Percentiles rank a stretch among this genome's conserved stretches.
Evolutionary conservation across 2,329 filamentous ascomycete species (phyloP).

Genomic region (Clonostachys sp.): DNA sequence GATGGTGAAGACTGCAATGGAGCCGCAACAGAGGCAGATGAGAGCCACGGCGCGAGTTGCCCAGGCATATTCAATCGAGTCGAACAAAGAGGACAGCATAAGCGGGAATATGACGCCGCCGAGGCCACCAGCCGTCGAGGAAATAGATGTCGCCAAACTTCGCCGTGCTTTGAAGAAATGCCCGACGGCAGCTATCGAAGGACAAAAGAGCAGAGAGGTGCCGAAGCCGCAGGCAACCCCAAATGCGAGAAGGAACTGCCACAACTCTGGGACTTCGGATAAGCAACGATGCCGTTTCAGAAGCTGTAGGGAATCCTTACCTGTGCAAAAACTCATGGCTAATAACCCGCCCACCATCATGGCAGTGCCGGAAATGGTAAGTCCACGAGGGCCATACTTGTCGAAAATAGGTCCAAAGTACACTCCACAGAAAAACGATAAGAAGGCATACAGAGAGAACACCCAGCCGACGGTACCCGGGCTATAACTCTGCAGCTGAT

Average conservation of each 20-base stretch:
- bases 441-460: conserved; percentile 56
- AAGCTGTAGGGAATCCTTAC: neutral
- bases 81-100: conserved; percentile 51
- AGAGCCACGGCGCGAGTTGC: conserved; percentile 61
- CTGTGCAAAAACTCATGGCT: conserved; percentile 62
- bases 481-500: conserved; percentile 21
- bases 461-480: conserved; percentile 34
- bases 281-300: too few species aligned
- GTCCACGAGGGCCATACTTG: conserved; percentile 61
- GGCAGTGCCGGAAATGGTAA: conserved; percentile 61
- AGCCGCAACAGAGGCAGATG: conserved; percentile 44
- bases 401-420: conserved; percentile 83
- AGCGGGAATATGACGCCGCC: conserved; percentile 53
- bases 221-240: conserved; percentile 71
- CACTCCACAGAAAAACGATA: conserved; percentile 76
- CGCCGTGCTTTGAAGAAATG: conserved; percentile 77
- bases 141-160: conserved; percentile 77
- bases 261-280: conserved; percentile 44
- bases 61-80: conserved; percentile 57
- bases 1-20: conserved; percentile 29
- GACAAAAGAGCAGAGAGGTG: conserved; percentile 77
- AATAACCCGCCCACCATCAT: conserved; percentile 59
- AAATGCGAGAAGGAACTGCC: conserved; percentile 81
- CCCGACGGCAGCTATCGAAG: conserved; percentile 71
- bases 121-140: conserved; percentile 68